These are phyloP conservation scores for Suhomyces panamericanus DNA, from an alignment of 1,139 yeast genomes.

Conservation along the genomic window DNA sequence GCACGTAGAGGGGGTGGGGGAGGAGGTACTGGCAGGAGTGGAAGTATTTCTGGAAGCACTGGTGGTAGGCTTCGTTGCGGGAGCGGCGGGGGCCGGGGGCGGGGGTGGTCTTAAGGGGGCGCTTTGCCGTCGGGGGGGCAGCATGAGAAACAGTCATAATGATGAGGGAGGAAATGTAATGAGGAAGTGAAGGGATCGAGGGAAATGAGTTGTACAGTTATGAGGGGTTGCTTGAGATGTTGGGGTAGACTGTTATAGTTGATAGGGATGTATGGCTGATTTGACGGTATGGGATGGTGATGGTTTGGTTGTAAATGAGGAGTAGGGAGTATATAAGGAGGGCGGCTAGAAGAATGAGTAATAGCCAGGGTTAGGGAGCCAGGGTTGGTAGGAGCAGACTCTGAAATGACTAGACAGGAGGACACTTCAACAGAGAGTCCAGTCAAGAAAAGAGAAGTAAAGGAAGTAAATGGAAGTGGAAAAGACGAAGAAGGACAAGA, in stretches of 20 bases:
- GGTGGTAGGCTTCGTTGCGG: constrained; percentile 23
- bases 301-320: too few species aligned
- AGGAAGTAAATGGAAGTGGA: not conserved
- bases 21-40: constrained; percentile 41
- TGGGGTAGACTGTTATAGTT: too few species aligned
- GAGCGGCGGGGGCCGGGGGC: not conserved
- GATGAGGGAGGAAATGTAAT: not conserved
- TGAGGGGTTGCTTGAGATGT: too few species aligned
- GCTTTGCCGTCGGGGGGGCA: constrained; percentile 2
- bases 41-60: constrained; percentile 49
- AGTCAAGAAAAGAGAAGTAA: not conserved
- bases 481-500: not conserved
- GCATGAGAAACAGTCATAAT: constrained; percentile 12
- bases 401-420: too few species aligned
- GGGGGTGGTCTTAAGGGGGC: constrained; percentile 1
- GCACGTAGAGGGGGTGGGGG: constrained; percentile 40
- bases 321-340: too few species aligned
- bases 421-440: too few species aligned
- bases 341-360: too few species aligned
- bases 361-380: too few species aligned
- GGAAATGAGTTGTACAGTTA: too few species aligned
- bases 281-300: too few species aligned
- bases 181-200: not conserved
- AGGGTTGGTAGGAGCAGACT: too few species aligned
- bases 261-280: too few species aligned